Evolutionary conservation across 176 grass and related monocot genomes (phyloP), one percentile per base, ranked within the genome.

Genomic region (Musa itinerans): DNA sequence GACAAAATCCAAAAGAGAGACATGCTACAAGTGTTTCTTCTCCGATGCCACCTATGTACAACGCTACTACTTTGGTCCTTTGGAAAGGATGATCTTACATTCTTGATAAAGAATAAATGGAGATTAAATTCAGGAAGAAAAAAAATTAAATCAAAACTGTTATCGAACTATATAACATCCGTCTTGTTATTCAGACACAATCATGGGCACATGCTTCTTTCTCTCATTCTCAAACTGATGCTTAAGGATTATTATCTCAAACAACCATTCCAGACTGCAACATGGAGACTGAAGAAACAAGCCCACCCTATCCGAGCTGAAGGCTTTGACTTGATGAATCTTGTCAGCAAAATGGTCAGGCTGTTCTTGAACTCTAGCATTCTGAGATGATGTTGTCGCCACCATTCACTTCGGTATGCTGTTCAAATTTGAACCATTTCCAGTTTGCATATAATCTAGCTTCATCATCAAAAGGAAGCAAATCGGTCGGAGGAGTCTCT

Each of bases 371-470:
- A 23, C 6, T 62, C 1, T 1, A 61, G 52, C 63, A 52, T 77
- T 69, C 83, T 69, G 51, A 69, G 48, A 63, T 11, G 43, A 19
- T 43, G 25, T 71, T 74, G 21, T 68, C 22, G 25, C 58, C 61
- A 76, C 19, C 78, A 71, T 52, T 52, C 5, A 59, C 65, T 81
- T 86, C 85, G 52, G 74, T 68, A 49, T 54, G 29, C 17, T 84
- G 85, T 62, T 94, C 69, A 81, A 94, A 94, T 73, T 89, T 88
- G 74, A 99, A 99, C 82, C 88, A 94, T 83, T 86, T 86, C 95
- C 95, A 88, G 80, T 99, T 99, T 87, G 88, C 82, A 69, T 92
- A 99, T 23, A 89, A 56, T 63, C 15, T 65, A 71, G 84, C 69
- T 65, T 94, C 95, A 2, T 89, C 83, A 81, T 99, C 86, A 72